Conservation (phyloP, 139 green algal species). For the Raphidocelis subcapitata region DNA sequence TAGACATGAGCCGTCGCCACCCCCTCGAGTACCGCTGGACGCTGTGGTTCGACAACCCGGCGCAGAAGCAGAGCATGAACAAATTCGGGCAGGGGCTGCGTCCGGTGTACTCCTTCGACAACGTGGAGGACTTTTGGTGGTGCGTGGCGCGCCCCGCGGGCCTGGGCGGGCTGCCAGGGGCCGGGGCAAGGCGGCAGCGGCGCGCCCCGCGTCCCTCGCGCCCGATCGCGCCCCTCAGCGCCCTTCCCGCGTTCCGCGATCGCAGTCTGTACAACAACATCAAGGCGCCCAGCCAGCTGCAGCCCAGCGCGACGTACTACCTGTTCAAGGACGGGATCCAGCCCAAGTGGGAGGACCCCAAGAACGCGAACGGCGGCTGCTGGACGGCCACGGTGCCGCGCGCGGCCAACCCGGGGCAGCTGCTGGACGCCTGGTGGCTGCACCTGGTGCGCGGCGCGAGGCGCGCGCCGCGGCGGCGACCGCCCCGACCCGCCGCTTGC, state of each 20-base stretch:
- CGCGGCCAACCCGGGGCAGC: conserved; percentile 51
- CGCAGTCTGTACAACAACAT: conserved; percentile 99
- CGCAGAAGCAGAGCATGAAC: conserved; percentile 63
- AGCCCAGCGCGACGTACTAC: conserved; percentile 86
- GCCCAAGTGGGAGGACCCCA: conserved; percentile 98
- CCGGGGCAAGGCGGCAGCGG: background rate
- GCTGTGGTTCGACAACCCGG: conserved; percentile 97
- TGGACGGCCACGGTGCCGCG: conserved; percentile 83
- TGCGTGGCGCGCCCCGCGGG: conserved; percentile 41
- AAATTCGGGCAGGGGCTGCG: conserved; percentile 73
- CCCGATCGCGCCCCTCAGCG: background rate
- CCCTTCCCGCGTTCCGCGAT: background rate
- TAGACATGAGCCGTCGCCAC: conserved; percentile 64
- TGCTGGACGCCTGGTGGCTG: conserved; percentile 94
- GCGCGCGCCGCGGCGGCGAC: too few species aligned
- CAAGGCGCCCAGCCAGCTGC: conserved; percentile 84
- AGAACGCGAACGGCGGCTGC: conserved; percentile 84
- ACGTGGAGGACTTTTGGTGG: conserved; percentile 99
- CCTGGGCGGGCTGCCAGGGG: background rate
- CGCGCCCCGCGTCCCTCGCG: background rate
- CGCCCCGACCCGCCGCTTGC: too few species aligned
- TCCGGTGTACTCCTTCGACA: conserved; percentile 93
- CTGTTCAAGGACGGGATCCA: conserved; percentile 97
- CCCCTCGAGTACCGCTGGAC: conserved; percentile 68
- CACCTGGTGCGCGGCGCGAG: conserved; percentile 61